Evolutionary conservation across 164 flowering plant genomes (phyloP), one percentile per base, ranked within the genome.

Genomic region (Stephania japonica): DNA sequence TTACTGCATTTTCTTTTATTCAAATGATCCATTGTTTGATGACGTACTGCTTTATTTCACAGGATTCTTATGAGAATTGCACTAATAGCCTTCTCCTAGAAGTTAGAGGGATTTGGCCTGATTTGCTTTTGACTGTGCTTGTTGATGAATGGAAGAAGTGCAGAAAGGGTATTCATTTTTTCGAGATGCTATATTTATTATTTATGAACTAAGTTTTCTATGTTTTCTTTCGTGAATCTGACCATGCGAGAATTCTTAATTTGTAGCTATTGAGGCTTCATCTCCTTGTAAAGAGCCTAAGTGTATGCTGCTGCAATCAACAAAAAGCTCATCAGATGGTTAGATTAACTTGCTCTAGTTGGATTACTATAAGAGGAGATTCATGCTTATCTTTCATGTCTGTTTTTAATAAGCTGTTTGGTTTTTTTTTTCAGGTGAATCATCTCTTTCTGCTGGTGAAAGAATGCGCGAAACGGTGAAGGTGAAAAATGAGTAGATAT

Each of bases 141-240:
- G 76, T 74, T 82, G 90, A 89, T 81, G 97, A 93, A 79, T 96
- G 99, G 99, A 90, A 85, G 77, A 91, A 86, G 80, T 96, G 98
- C 90, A 96, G 93, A 87, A 87, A 86, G 87, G 98, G 99, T 93
- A 82, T 41, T n/a, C 69, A 25, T 32, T 56, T n/a, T 19, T 62
- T 77, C 50, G 1, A 67, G 62, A 49, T 50, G 10, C 12, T 70
- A 13, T 69, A 18, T 25, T 56, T 11, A 56, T 56, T 27, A 42
- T 27, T 50, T 73, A 42, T 32, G 25, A 43, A 4, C 7, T 24
- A 43, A 24, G 43, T 26, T 56, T 71, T 10, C 16, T 21, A 4
- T 26, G 69, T 69, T 11, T 14, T 12, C 18, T 32, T 32, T 32
- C 59, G 44, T 69, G 16, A 50, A 5, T n/a, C 42, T 78, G n/a